Conservation (phyloP, 2,329 filamentous ascomycete genomes). For the Ophiocordyceps australis region DNA sequence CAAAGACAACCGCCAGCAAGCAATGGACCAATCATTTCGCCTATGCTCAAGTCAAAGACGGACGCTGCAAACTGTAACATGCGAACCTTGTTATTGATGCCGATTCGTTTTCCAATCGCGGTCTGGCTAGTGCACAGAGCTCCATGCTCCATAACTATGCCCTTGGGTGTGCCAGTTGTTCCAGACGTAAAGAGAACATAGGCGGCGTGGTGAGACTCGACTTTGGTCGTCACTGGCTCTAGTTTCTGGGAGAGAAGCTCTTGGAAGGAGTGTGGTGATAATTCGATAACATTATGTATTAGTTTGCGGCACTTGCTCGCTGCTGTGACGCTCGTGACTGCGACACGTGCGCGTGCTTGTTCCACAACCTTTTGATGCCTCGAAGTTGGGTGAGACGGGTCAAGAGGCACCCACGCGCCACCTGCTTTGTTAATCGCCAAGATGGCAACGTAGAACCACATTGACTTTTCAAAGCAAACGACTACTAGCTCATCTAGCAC, state of each 20-base stretch:
- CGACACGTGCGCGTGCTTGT: background rate
- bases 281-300: background rate
- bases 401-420: conserved; percentile 4
- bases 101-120: background rate
- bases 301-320: background rate
- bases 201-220: conserved; percentile 1
- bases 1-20: conserved; percentile 1
- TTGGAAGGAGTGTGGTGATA: background rate
- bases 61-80: conserved; percentile 5
- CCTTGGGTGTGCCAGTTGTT: conserved; percentile 9
- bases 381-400: conserved; percentile 2
- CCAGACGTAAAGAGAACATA: conserved; percentile 10
- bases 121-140: background rate
- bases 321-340: background rate
- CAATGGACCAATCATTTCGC: conserved; percentile 1
- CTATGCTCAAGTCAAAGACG: conserved; percentile 3
- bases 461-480: conserved; percentile 2
- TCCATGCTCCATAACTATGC: conserved; percentile 4
- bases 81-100: conserved; percentile 1
- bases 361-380: background rate
- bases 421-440: conserved; percentile 5
- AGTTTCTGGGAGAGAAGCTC: no score
- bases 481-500: background rate
- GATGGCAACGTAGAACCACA: conserved; percentile 4
- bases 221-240: background rate